phyloP scores from a whole-genome alignment of 2,329 filamentous ascomycete species.

The Fusarium ambrosium region DNA sequence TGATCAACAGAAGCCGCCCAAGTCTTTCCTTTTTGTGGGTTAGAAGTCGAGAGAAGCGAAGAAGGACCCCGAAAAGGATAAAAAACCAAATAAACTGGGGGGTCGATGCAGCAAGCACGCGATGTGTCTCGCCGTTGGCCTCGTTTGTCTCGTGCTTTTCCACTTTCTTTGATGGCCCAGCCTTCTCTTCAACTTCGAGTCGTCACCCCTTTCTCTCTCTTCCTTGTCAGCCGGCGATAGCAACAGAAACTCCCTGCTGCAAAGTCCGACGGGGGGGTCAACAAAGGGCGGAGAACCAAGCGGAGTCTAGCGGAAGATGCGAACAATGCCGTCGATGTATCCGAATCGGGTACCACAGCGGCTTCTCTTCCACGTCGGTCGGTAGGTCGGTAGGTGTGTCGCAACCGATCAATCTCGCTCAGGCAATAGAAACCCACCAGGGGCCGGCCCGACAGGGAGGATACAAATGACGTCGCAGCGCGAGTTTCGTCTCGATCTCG shows the following conservation, averaged over 20 bases:
- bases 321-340: slow-evolving; percentile 39
- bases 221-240: slow-evolving; percentile 25
- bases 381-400: background rate
- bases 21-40: slow-evolving; percentile 21
- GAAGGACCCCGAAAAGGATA: slow-evolving; percentile 21
- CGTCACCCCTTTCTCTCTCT: background rate
- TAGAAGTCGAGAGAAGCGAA: slow-evolving; percentile 12
- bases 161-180: slow-evolving; percentile 8
- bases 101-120: slow-evolving; percentile 31
- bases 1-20: slow-evolving; percentile 12
- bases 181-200: background rate
- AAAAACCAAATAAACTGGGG: slow-evolving; percentile 24
- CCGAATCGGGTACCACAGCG: slow-evolving; percentile 21
- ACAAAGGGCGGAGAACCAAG: slow-evolving; percentile 37
- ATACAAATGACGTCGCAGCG: slow-evolving; percentile 38
- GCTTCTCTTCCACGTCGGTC: slow-evolving; percentile 5
- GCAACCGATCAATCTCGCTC: slow-evolving; percentile 31
- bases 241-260: slow-evolving; percentile 10
- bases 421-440: slow-evolving; percentile 34
- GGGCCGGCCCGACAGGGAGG: slow-evolving; percentile 33
- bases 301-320: slow-evolving; percentile 44
- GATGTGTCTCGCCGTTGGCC: slow-evolving; percentile 32
- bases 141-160: slow-evolving; percentile 34
- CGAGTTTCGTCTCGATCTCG: slow-evolving; percentile 20
- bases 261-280: slow-evolving; percentile 41